phyloP scores from a whole-genome alignment of 441 rosid species.

The Lepidium campestre region DNA sequence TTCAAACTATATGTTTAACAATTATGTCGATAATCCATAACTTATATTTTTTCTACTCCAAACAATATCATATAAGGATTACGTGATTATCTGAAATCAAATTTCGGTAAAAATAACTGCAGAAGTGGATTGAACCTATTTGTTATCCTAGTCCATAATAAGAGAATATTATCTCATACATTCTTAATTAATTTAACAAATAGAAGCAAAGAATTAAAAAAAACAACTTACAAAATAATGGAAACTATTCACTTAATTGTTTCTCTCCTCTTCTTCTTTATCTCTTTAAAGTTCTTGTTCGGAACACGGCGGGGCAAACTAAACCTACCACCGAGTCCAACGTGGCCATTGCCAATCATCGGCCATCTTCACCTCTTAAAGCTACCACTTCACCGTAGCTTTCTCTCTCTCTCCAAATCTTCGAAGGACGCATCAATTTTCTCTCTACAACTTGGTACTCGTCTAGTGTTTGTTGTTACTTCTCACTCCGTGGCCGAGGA shows the following conservation, averaged over 20 bases:
- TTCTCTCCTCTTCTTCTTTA: not conserved
- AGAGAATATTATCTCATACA: too few relatives aligned
- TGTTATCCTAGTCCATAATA: too few relatives aligned
- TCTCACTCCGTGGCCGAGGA: constrained; percentile 7
- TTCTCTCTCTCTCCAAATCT: constrained; percentile 4
- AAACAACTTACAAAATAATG: too few relatives aligned
- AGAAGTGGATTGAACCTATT: too few relatives aligned
- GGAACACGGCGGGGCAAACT: not conserved
- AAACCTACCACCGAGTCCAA: constrained; percentile 20
- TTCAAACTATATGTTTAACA: too few relatives aligned
- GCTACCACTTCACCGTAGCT: constrained; percentile 21
- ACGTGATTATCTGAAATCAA: too few relatives aligned
- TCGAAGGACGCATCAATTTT: not conserved
- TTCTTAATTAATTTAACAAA: too few relatives aligned
- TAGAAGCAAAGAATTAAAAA: too few relatives aligned
- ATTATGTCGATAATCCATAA: too few relatives aligned
- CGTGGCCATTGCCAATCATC: not conserved
- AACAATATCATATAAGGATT: too few relatives aligned
- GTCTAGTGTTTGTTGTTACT: constrained; percentile 10
- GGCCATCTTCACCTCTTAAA: constrained; percentile 22
- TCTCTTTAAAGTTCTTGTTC: not conserved
- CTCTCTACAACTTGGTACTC: constrained; percentile 15
- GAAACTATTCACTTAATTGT: not conserved
- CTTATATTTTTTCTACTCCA: too few relatives aligned
- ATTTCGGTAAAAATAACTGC: too few relatives aligned